These are phyloP conservation scores for Isoetes taiwanensis DNA, from an alignment of 75 land plant species.

Conservation along the genomic window DNA sequence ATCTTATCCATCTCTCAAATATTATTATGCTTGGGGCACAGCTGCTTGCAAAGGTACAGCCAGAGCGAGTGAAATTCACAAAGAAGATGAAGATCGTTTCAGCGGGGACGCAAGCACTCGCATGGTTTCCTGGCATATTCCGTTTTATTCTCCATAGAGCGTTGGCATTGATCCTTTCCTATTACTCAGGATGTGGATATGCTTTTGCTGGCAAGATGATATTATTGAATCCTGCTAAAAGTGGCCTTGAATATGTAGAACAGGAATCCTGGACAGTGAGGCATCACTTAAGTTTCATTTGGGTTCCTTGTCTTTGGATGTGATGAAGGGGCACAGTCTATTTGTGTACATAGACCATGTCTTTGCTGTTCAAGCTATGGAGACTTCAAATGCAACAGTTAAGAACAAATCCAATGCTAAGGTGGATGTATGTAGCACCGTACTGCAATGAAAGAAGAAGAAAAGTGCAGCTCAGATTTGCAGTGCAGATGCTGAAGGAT, in stretches of 20 bases:
- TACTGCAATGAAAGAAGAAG: no score
- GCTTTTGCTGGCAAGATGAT: conserved; percentile 35
- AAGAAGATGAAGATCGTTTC: conserved; percentile 6
- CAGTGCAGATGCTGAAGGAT: no score
- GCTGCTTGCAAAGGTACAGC: no score
- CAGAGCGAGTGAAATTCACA: neutral
- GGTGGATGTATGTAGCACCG: no score
- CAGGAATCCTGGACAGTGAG: conserved; percentile 19
- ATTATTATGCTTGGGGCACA: conserved; percentile 10
- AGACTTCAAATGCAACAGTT: conserved; percentile 10
- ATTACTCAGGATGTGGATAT: conserved; percentile 28
- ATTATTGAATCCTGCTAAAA: conserved; percentile 19
- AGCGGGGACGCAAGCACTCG: conserved; percentile 15
- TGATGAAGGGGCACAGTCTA: conserved; percentile 21
- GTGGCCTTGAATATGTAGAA: conserved; percentile 15
- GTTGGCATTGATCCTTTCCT: conserved; percentile 25
- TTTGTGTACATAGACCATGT: conserved; percentile 33
- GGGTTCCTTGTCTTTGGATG: conserved; percentile 15
- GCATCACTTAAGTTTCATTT: conserved; percentile 20
- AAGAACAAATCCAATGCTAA: no score
- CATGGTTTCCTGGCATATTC: conserved; percentile 17
- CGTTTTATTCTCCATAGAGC: conserved; percentile 27
- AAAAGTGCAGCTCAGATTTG: no score
- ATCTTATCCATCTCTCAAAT: conserved; percentile 15
- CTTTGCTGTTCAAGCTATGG: conserved; percentile 18